Conservation (phyloP, 1,139 yeast genomes). For the Spathaspora sp. region DNA sequence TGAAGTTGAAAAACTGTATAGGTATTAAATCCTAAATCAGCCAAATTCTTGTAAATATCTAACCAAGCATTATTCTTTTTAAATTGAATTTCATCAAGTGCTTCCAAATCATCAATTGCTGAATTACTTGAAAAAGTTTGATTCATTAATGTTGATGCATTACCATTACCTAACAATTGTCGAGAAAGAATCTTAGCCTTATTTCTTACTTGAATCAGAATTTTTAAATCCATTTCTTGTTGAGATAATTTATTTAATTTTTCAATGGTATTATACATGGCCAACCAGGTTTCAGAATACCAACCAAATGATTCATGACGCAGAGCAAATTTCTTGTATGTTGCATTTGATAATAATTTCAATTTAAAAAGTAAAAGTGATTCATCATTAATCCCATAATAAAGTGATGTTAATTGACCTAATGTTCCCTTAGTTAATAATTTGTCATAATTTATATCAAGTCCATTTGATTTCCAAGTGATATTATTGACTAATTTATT, state of each 20-base stretch:
- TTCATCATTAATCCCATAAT: constrained; percentile 66
- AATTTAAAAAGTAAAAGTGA: constrained; percentile 53
- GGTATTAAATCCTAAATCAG: constrained; percentile 44
- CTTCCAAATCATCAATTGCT: constrained; percentile 20
- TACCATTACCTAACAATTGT: constrained; percentile 28
- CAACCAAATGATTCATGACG: constrained; percentile 63
- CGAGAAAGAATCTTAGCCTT: constrained; percentile 38
- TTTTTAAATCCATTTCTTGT: constrained; percentile 43
- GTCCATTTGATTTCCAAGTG: constrained; percentile 10
- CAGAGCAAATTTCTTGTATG: constrained; percentile 34
- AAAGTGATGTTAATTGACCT: constrained; percentile 52
- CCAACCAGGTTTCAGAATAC: constrained; percentile 61
- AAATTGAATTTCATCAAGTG: constrained; percentile 35
- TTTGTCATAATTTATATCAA: constrained; percentile 21
- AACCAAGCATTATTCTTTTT: constrained; percentile 39
- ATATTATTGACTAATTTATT: constrained; percentile 19
- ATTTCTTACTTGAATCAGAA: constrained; percentile 40
- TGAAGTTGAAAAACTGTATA: constrained; percentile 43
- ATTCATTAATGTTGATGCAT: constrained; percentile 4
- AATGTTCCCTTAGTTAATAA: constrained; percentile 45
- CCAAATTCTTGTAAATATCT: constrained; percentile 41
- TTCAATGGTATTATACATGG: constrained; percentile 47
- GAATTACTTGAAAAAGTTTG: constrained; percentile 5
- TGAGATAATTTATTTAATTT: constrained; percentile 39
- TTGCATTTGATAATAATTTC: constrained; percentile 43